Percentiles rank a stretch among this genome's conserved stretches.
These are phyloP conservation scores for Paramarasmius palmivorus DNA, from an alignment of 1,284 basidiomycete genomes.

Conservation along the genomic window DNA sequence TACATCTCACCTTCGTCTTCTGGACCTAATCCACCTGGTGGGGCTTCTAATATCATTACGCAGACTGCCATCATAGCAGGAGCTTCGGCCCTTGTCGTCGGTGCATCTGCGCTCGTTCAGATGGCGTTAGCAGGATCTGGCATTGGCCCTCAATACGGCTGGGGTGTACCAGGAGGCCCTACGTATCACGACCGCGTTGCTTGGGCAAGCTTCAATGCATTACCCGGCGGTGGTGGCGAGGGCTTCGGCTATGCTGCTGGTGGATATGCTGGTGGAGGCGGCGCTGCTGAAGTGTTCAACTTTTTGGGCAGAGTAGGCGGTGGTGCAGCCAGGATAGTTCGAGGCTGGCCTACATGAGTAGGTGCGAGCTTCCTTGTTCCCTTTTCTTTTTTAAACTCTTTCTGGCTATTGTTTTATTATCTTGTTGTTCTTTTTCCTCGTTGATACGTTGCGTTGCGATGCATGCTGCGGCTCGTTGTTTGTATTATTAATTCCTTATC, in stretches of 20 bases:
- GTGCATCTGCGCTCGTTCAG: neutral
- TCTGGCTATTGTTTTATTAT: neutral
- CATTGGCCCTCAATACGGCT: neutral
- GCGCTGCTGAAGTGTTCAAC: neutral
- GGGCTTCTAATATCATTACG: neutral
- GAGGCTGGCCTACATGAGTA: neutral
- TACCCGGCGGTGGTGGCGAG: neutral
- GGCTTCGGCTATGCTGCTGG: slow-evolving; percentile 1
- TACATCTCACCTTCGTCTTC: slow-evolving; percentile 33
- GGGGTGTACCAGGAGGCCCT: neutral
- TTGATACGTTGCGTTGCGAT: neutral
- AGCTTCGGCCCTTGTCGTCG: slow-evolving; percentile 1
- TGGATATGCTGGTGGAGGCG: neutral
- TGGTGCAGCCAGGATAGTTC: neutral
- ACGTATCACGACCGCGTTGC: slow-evolving; percentile 3
- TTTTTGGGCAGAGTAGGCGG: neutral
- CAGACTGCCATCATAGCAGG: neutral
- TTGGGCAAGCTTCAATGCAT: slow-evolving; percentile 3
- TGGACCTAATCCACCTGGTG: neutral
- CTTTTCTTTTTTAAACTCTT: neutral
- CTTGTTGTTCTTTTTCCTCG: neutral
- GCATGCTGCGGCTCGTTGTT: neutral
- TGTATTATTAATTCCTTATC: neutral
- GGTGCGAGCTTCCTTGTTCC: neutral
- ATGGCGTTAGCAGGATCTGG: neutral